Percentiles rank a stretch among this genome's conserved stretches.
phyloP scores from a whole-genome alignment of 768 basidiomycete genomes.

The Boletus bicolor region DNA sequence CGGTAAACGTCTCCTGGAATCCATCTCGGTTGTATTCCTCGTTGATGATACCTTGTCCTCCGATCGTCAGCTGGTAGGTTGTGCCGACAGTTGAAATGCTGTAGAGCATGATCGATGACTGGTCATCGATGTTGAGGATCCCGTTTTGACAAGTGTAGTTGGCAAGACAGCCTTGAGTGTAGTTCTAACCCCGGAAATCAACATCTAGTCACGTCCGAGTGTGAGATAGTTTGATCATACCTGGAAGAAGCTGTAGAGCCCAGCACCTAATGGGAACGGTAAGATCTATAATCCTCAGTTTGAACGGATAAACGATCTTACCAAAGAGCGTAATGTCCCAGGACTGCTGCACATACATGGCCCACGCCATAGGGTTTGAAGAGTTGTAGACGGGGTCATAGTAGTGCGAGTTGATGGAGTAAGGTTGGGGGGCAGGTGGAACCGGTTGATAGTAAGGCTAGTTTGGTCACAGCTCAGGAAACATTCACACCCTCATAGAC shows the following conservation, averaged over 20 bases:
- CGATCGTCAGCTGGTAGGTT: conserved; percentile 41
- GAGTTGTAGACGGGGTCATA: conserved; percentile 39
- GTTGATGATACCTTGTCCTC: conserved; percentile 34
- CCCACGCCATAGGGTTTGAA: conserved; percentile 39
- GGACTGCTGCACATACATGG: conserved; percentile 40
- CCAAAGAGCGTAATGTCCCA: conserved; percentile 45
- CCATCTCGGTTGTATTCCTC: conserved; percentile 40
- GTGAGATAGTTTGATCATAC: conserved; percentile 18
- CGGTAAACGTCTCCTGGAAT: conserved; percentile 41
- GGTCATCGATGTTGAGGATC: conserved; percentile 40
- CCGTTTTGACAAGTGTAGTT: conserved; percentile 40
- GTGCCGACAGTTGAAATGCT: conserved; percentile 48
- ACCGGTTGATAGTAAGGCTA: conserved; percentile 51
- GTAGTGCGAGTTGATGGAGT: conserved; percentile 31
- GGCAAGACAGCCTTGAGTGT: conserved; percentile 37
- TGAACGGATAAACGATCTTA: conserved; percentile 6
- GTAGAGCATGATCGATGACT: conserved; percentile 42
- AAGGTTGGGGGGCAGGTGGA: conserved; percentile 44
- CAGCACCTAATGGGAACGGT: conserved; percentile 35
- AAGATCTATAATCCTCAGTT: not conserved
- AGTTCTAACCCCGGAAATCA: conserved; percentile 33
- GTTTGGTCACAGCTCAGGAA: conserved; percentile 1
- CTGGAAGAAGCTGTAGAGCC: conserved; percentile 53
- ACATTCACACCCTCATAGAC: not conserved
- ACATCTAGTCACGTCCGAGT: not conserved